Percentiles rank a stretch among this genome's conserved stretches.
phyloP scores from a whole-genome alignment of 805 yeast genomes.

The Suhomyces sp. region DNA sequence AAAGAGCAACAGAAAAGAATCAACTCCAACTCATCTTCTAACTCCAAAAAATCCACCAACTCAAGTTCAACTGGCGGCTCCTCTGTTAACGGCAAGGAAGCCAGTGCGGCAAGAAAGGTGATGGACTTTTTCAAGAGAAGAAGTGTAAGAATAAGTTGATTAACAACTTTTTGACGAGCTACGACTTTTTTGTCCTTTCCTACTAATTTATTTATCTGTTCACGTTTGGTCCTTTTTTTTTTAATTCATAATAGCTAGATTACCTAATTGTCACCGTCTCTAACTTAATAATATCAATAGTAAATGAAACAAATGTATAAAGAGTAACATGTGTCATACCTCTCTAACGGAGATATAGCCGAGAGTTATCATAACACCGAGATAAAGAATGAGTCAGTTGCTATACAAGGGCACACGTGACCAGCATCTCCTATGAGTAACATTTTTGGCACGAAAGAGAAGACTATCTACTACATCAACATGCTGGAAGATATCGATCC shows the following conservation, averaged over 20 bases:
- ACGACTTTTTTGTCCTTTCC: neutral
- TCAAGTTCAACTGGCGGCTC: constrained; percentile 18
- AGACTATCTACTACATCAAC: neutral
- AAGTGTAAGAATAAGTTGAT: constrained; percentile 27
- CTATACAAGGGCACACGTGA: neutral
- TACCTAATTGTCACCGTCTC: neutral
- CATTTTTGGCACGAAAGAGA: neutral
- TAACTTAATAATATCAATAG: neutral
- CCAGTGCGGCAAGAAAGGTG: constrained; percentile 73
- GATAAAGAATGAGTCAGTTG: neutral
- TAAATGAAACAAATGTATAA: neutral
- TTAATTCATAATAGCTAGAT: neutral
- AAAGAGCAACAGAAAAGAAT: constrained; percentile 21
- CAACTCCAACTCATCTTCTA: constrained; percentile 28
- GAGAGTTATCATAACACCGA: too few relatives aligned
- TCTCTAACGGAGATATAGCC: too few relatives aligned
- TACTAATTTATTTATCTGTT: neutral
- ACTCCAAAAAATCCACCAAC: constrained; percentile 24
- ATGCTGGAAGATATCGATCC: constrained; percentile 7
- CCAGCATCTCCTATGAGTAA: neutral
- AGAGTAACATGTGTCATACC: too few relatives aligned
- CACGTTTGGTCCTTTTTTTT: neutral
- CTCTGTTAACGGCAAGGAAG: constrained; percentile 46
- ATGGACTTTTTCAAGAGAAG: constrained; percentile 77
- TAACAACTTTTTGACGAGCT: neutral